These are phyloP conservation scores for Hibiscus mutabilis DNA, from an alignment of 345 rosid genomes.

Conservation along the genomic window DNA sequence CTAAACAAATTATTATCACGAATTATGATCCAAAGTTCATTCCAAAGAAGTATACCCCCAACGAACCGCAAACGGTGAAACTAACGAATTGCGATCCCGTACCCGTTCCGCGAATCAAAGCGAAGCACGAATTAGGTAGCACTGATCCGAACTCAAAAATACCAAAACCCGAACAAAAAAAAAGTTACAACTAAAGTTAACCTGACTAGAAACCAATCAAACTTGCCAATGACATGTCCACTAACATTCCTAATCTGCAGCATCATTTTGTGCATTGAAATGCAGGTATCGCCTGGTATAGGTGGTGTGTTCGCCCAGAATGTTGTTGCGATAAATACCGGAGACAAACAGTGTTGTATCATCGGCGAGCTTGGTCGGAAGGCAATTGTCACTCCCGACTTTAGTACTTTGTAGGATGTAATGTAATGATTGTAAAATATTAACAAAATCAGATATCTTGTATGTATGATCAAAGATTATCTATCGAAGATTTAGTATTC, in stretches of 20 bases:
- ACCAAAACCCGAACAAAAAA: too few species aligned
- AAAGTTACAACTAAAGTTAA: background rate
- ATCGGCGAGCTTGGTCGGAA: constrained; percentile 44
- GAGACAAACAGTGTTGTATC: constrained; percentile 33
- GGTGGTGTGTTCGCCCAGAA: constrained; percentile 34
- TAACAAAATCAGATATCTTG: background rate
- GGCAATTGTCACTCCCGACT: constrained; percentile 46
- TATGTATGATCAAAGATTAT: background rate
- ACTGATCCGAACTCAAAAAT: background rate
- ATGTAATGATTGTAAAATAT: background rate
- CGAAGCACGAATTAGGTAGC: too few species aligned
- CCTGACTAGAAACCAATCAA: background rate
- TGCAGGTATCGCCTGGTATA: constrained; percentile 76
- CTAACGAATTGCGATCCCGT: too few species aligned
- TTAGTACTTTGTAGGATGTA: constrained; percentile 21
- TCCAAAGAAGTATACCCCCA: too few species aligned
- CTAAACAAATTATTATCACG: too few species aligned
- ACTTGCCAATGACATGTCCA: background rate
- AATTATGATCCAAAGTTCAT: too few species aligned
- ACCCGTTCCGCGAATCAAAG: too few species aligned
- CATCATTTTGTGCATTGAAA: background rate
- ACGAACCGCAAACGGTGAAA: too few species aligned
- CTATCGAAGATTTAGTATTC: background rate
- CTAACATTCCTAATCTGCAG: background rate
- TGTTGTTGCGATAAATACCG: constrained; percentile 41